These are phyloP conservation scores for Candida andamanensis DNA, from an alignment of 805 yeast genomes.

Conservation along the genomic window DNA sequence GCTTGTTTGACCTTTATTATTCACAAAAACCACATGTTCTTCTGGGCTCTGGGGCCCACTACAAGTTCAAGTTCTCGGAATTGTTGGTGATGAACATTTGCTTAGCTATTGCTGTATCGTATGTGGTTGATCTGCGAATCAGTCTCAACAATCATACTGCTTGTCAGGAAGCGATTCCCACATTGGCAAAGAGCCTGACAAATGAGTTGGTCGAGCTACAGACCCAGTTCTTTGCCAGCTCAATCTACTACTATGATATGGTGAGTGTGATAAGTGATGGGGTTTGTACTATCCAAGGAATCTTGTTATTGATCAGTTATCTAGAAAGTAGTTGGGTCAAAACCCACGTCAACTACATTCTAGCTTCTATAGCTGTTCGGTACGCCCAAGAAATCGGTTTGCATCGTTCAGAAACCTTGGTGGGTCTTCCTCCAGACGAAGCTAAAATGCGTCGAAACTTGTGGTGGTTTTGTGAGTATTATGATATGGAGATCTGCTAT, in stretches of 20 bases:
- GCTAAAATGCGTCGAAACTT: slow-evolving; percentile 20
- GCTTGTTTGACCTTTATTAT: slow-evolving; percentile 23
- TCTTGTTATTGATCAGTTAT: slow-evolving; percentile 42
- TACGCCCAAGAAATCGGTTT: slow-evolving; percentile 39
- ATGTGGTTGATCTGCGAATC: slow-evolving; percentile 15
- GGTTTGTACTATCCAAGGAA: slow-evolving; percentile 45
- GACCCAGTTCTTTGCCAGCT: slow-evolving; percentile 17
- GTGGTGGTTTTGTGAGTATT: slow-evolving; percentile 35
- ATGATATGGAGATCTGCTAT: slow-evolving; percentile 35
- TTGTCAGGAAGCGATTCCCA: slow-evolving; percentile 1
- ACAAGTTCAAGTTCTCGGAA: slow-evolving; percentile 24
- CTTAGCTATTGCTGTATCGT: slow-evolving; percentile 20
- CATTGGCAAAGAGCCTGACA: not conserved
- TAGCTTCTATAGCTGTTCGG: slow-evolving; percentile 30
- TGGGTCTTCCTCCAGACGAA: slow-evolving; percentile 17
- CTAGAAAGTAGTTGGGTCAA: slow-evolving; percentile 27
- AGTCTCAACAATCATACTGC: not conserved
- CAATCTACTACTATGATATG: slow-evolving; percentile 51
- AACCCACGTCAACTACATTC: slow-evolving; percentile 25
- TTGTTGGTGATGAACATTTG: slow-evolving; percentile 28
- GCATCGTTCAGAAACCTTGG: slow-evolving; percentile 30
- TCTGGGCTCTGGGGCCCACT: not conserved
- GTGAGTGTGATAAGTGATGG: slow-evolving; percentile 49
- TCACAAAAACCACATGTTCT: not conserved
- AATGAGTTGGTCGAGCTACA: slow-evolving; percentile 17